Conservation (phyloP, 1,139 yeast species). For the Sugiyamaella japonica region DNA sequence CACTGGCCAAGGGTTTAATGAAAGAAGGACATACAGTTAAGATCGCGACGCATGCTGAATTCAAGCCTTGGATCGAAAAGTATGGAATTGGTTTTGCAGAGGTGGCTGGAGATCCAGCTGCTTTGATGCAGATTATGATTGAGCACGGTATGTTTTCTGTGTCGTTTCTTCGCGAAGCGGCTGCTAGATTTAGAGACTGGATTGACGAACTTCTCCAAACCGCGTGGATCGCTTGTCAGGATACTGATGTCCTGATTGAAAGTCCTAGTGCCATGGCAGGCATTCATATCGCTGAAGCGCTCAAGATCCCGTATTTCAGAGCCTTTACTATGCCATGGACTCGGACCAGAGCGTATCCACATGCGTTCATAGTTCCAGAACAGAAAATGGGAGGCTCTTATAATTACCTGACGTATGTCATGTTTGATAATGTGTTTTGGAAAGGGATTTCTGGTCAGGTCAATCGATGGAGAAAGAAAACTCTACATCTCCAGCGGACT, state of each 20-base stretch:
- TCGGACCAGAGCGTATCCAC: slow-evolving; percentile 90
- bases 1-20: slow-evolving; percentile 75
- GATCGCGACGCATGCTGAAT: slow-evolving; percentile 84
- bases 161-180: slow-evolving; percentile 79
- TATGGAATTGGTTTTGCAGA: slow-evolving; percentile 69
- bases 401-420: slow-evolving; percentile 85
- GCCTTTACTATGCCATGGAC: slow-evolving; percentile 99
- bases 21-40: slow-evolving; percentile 81
- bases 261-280: slow-evolving; percentile 97
- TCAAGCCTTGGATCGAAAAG: slow-evolving; percentile 66
- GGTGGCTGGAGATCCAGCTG: slow-evolving; percentile 92
- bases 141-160: slow-evolving; percentile 86
- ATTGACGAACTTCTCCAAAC: slow-evolving; percentile 65
- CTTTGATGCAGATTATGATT: slow-evolving; percentile 89
- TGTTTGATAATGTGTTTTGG: slow-evolving; percentile 93
- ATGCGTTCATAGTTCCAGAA: slow-evolving; percentile 93
- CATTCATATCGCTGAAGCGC: slow-evolving; percentile 89
- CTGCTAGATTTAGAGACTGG: slow-evolving; percentile 76
- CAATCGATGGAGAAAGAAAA: slow-evolving; percentile 78
- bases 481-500: slow-evolving; percentile 65
- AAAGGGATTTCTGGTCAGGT: slow-evolving; percentile 88
- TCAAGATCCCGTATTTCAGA: slow-evolving; percentile 84
- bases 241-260: slow-evolving; percentile 80
- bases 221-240: slow-evolving; percentile 86
- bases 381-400: slow-evolving; percentile 91